phyloP scores from a whole-genome alignment of 2,329 filamentous ascomycete species.

The Cytospora paraplurivora region DNA sequence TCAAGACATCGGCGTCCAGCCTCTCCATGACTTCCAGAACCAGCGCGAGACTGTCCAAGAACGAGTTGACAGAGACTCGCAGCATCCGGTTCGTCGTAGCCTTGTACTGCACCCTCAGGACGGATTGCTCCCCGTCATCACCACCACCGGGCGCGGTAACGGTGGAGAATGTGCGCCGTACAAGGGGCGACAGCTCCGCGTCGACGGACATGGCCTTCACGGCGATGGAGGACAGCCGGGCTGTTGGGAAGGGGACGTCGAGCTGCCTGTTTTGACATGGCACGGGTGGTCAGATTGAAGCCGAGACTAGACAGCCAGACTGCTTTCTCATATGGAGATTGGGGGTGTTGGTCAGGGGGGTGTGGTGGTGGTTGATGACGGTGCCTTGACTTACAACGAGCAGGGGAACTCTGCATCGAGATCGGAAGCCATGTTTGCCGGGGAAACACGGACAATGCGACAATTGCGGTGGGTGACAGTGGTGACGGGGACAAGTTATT shows the following conservation, averaged over 20 bases:
- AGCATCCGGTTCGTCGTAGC: conserved; percentile 97
- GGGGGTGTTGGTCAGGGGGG: conserved; percentile 10
- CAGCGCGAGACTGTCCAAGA: conserved; percentile 86
- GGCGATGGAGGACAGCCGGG: conserved; percentile 76
- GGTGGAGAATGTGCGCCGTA: conserved; percentile 31
- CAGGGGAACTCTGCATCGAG: conserved; percentile 60
- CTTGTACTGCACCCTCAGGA: conserved; percentile 75
- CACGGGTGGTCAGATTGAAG: conserved; percentile 1
- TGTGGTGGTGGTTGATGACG: conserved; percentile 27
- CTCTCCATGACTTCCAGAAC: conserved; percentile 89
- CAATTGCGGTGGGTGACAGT: background rate
- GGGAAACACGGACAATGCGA: conserved; percentile 11
- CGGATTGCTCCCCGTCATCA: conserved; percentile 36
- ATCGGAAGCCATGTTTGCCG: conserved; percentile 42
- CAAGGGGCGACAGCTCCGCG: conserved; percentile 75
- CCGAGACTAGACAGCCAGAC: background rate
- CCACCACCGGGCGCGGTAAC: conserved; percentile 5
- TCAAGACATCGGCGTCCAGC: conserved; percentile 81
- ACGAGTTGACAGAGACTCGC: conserved; percentile 91
- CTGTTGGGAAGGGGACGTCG: conserved; percentile 77
- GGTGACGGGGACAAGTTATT: background rate
- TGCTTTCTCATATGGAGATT: background rate
- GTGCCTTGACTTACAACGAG: conserved; percentile 54
- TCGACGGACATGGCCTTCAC: conserved; percentile 80
- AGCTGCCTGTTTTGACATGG: conserved; percentile 61